These are phyloP conservation scores for Aureobasidium subglaciale DNA, from an alignment of 2,329 filamentous ascomycete species.

Conservation along the genomic window DNA sequence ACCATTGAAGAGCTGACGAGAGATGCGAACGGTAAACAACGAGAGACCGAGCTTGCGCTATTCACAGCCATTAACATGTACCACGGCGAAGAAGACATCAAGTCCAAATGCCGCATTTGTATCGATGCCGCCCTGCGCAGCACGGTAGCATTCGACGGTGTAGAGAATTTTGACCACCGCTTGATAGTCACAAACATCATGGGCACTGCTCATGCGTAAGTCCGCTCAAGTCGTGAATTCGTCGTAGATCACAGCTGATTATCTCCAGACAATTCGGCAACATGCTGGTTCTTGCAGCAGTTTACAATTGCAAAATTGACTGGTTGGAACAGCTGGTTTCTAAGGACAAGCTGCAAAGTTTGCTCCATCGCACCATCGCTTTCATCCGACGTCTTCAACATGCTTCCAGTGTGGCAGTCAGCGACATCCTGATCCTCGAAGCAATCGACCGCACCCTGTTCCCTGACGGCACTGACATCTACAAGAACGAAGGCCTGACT, in stretches of 20 bases:
- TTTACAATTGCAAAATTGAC: constrained; percentile 56
- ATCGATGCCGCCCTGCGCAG: constrained; percentile 74
- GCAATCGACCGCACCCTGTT: not conserved
- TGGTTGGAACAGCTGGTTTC: constrained; percentile 52
- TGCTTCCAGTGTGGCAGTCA: not conserved
- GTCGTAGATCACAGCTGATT: not conserved
- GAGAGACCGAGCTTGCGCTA: constrained; percentile 28
- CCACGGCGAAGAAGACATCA: constrained; percentile 24
- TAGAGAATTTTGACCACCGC: constrained; percentile 46
- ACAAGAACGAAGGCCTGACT: not conserved
- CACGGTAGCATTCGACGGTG: constrained; percentile 73
- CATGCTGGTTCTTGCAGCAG: constrained; percentile 79
- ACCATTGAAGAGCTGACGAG: constrained; percentile 22
- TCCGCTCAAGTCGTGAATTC: constrained; percentile 21
- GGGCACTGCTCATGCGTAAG: constrained; percentile 92
- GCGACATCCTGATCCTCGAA: constrained; percentile 9
- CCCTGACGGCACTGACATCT: not conserved
- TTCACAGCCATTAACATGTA: constrained; percentile 28
- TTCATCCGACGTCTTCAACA: constrained; percentile 48
- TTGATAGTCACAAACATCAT: constrained; percentile 92
- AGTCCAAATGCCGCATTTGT: constrained; percentile 39
- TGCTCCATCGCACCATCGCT: constrained; percentile 66
- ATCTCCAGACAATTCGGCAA: constrained; percentile 84
- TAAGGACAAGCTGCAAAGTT: constrained; percentile 45
- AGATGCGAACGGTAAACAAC: constrained; percentile 26